Conservation (phyloP, 2,329 filamentous ascomycete species). For the Myriangium duriaei region DNA sequence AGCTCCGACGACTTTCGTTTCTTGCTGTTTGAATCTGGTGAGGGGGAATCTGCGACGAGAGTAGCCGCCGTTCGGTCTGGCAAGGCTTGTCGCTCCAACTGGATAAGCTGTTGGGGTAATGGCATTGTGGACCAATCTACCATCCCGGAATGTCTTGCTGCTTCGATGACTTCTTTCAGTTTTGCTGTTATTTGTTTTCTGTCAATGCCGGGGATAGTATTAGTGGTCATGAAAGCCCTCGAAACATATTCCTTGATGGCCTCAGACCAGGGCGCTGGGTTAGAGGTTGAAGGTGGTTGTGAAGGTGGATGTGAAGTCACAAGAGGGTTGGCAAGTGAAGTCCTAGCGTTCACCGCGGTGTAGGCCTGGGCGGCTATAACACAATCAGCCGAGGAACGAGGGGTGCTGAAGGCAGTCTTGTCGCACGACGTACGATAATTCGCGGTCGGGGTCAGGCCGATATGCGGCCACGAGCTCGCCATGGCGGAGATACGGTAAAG, state of each 20-base stretch:
- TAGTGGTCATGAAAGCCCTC: constrained; percentile 68
- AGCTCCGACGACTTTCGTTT: constrained; percentile 72
- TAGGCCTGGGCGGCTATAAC: constrained; percentile 27
- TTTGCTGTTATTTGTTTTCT: constrained; percentile 64
- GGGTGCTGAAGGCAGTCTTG: not conserved
- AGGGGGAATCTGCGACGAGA: constrained; percentile 10
- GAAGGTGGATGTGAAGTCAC: constrained; percentile 1
- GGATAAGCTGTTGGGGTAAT: constrained; percentile 73
- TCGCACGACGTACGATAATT: not conserved
- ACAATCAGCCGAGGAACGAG: not conserved
- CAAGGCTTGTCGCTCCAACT: constrained; percentile 46
- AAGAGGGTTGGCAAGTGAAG: constrained; percentile 21
- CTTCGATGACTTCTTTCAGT: constrained; percentile 75
- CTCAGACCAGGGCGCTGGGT: constrained; percentile 66
- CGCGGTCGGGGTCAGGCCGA: not conserved
- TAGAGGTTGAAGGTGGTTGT: constrained; percentile 14
- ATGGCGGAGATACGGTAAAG: not conserved
- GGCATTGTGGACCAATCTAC: constrained; percentile 77
- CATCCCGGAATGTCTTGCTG: constrained; percentile 61
- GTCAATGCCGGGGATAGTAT: constrained; percentile 36
- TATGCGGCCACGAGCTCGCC: not conserved
- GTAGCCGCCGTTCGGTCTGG: constrained; percentile 14
- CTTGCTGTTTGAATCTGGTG: constrained; percentile 28
- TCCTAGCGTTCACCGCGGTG: constrained; percentile 34
- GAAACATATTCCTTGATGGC: constrained; percentile 83